Conservation (phyloP, 2,329 filamentous ascomycete genomes). For the Claviceps sp. region DNA sequence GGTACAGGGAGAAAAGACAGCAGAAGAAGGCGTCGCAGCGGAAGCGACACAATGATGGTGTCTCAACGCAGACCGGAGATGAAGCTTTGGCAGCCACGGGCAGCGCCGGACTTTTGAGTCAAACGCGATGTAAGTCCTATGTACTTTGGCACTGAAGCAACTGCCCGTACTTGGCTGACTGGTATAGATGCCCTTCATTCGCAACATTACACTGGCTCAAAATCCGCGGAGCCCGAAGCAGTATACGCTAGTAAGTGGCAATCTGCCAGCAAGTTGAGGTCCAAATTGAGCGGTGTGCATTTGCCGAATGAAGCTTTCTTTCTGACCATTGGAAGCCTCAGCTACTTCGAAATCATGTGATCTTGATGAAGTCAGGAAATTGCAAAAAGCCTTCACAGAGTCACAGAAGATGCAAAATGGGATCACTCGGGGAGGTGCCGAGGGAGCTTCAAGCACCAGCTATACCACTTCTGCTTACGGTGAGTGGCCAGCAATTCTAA, state of each 20-base stretch:
- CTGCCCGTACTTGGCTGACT: neutral
- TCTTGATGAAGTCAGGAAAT: neutral
- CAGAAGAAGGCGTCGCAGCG: neutral
- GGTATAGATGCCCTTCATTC: neutral
- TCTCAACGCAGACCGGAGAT: neutral
- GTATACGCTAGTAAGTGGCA: conserved; percentile 1
- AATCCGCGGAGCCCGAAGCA: neutral
- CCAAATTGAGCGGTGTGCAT: neutral
- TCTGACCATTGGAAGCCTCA: neutral
- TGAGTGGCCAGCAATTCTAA: neutral
- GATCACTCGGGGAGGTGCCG: neutral
- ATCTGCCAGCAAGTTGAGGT: neutral
- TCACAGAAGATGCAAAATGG: conserved; percentile 1
- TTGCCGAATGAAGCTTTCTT: neutral
- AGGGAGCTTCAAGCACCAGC: neutral
- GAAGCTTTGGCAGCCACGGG: neutral
- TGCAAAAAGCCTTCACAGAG: neutral
- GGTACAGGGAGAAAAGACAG: neutral
- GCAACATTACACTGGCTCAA: neutral
- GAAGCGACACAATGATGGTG: neutral
- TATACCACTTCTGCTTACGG: conserved; percentile 1
- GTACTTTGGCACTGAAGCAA: neutral
- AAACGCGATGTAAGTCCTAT: neutral
- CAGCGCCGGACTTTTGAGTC: neutral
- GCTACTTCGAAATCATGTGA: neutral